These are phyloP conservation scores for Penicillium occitanis DNA, from an alignment of 2,329 filamentous ascomycete genomes.

Conservation along the genomic window DNA sequence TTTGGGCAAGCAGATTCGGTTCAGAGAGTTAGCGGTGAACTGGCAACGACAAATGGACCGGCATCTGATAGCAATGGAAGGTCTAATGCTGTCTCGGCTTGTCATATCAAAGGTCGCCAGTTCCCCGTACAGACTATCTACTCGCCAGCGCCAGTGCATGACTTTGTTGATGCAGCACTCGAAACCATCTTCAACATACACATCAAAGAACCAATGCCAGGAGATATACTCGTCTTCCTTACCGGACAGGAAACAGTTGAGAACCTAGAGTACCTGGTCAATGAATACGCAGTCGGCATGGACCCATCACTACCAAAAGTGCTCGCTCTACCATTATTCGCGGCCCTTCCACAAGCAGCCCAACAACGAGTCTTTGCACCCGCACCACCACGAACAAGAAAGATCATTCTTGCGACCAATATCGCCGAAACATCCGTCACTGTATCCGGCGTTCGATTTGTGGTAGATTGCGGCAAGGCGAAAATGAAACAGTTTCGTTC, in stretches of 20 bases:
- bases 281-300: slow-evolving; percentile 73
- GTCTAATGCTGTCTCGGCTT: slow-evolving; percentile 51
- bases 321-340: slow-evolving; percentile 77
- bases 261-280: slow-evolving; percentile 72
- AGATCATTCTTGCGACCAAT: slow-evolving; percentile 90
- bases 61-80: slow-evolving; percentile 21
- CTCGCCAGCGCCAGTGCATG: slow-evolving; percentile 69
- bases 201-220: slow-evolving; percentile 82
- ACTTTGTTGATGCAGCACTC: slow-evolving; percentile 78
- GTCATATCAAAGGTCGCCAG: slow-evolving; percentile 80
- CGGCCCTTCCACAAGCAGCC: slow-evolving; percentile 79
- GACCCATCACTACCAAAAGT: slow-evolving; percentile 69
- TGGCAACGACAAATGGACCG: neutral
- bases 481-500: slow-evolving; percentile 91
- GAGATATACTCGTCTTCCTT: slow-evolving; percentile 89
- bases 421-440: slow-evolving; percentile 99
- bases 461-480: slow-evolving; percentile 89
- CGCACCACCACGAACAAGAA: slow-evolving; percentile 71
- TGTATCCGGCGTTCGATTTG: slow-evolving; percentile 85
- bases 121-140: slow-evolving; percentile 80
- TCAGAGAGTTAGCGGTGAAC: neutral
- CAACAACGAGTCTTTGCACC: slow-evolving; percentile 85
- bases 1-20: slow-evolving; percentile 53
- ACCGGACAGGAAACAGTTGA: slow-evolving; percentile 94
- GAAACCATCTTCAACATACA: slow-evolving; percentile 85